Base-by-base conservation (phyloP, 345 rosid species). In the Adansonia digitata region DNA sequence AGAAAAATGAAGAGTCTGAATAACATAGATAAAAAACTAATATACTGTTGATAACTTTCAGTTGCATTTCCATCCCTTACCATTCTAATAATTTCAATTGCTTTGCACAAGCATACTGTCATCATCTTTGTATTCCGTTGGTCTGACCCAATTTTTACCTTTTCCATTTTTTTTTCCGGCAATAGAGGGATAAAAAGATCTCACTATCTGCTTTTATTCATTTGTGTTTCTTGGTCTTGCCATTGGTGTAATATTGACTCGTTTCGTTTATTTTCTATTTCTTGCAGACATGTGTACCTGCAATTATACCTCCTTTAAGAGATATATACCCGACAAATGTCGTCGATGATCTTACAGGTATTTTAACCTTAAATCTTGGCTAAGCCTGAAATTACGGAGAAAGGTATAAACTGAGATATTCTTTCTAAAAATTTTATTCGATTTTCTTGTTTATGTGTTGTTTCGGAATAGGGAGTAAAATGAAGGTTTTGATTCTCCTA, bases 211-310 rank as follows among this genome's bases (percentile, higher is more conserved):
- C 29, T 20, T 55, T 4, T 35, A 2, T 12, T 18, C 18, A 13
- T 45, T 27, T 48, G 24, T 13, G 14, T 27, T 13, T 35, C 24
- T 34, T 34, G n/a, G 24, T 6, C 17, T 34, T 62, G 17, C 20
- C 22, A 14, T 15, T 68, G 55, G 18, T 65, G 34, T 65, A 52
- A 20, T 8, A 17, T 37, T 13, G 29, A 22, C 31, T 71, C 60
- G n/a, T 37, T 72, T 22, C 39, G 22, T 17, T 45, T 67, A 2
- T 48, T 22, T 15, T 39, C 29, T 22, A 59, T 76, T 78, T 77
- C 51, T 74, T 76, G 52, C 87, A 94, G 98, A 94, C 98, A 9
- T 92, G 97, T 67, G 86, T 66, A n/a, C 97, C 98, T 64, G 83
- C 97, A 29, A 90, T 94, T 72, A 81, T 94, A 15, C 98, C 98